A percentile compares a stretch with the other conserved stretches of the same genome.
phyloP scores from a whole-genome alignment of 345 rosid genomes.

The Eutrema yunnanense region DNA sequence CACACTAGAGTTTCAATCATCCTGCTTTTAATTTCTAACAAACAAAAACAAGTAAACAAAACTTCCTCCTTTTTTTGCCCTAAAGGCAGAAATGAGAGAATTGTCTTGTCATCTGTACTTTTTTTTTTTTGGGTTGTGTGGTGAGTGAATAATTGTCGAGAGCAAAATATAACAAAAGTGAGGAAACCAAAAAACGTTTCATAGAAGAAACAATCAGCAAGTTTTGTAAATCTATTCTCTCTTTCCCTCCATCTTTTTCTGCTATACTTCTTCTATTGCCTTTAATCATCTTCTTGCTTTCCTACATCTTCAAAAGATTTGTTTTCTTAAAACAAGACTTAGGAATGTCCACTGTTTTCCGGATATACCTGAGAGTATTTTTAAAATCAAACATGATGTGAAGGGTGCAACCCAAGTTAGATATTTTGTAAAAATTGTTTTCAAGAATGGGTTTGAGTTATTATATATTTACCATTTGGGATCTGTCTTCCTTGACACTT shows the following conservation, averaged over 20 bases:
- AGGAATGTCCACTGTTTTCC: constrained; percentile 21
- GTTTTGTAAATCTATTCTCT: constrained; percentile 1
- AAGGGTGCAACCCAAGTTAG: background rate
- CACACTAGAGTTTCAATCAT: background rate
- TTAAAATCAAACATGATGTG: background rate
- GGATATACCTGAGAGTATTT: constrained; percentile 26
- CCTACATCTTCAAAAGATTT: background rate
- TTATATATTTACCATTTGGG: constrained; percentile 13
- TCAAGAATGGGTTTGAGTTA: background rate
- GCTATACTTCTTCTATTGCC: constrained; percentile 2
- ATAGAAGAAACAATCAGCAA: constrained; percentile 6
- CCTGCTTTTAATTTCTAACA: background rate
- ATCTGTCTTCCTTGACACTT: constrained; percentile 50
- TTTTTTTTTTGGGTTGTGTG: background rate
- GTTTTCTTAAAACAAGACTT: background rate
- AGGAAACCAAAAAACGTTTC: constrained; percentile 17
- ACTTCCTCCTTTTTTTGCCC: constrained; percentile 14
- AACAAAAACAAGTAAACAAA: constrained; percentile 6
- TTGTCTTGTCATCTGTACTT: background rate
- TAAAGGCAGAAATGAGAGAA: constrained; percentile 20
- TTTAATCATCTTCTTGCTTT: background rate
- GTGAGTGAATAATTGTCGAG: background rate
- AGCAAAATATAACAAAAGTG: constrained; percentile 9
- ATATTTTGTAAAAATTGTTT: background rate
- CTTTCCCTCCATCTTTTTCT: background rate